Conservation (phyloP, 2,329 filamentous ascomycete species). For the Aspergillus aculeatinus region DNA sequence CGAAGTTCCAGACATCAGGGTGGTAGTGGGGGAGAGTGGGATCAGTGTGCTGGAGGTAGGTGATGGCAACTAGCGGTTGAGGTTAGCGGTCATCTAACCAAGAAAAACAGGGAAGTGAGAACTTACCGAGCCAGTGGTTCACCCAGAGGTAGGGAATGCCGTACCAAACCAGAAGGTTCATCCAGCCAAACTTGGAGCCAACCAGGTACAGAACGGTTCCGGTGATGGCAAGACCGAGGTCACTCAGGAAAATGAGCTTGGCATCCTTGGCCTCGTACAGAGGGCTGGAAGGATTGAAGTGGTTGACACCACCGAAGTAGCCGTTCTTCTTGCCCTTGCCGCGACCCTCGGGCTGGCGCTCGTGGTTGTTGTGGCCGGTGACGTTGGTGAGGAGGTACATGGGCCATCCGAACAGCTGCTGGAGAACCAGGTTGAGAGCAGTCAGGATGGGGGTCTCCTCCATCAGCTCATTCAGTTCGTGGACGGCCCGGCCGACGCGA, state of each 20-base stretch:
- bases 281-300: constrained; percentile 86
- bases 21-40: constrained; percentile 91
- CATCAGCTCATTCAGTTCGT: constrained; percentile 83
- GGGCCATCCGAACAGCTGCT: constrained; percentile 92
- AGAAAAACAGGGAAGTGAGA: constrained; percentile 1
- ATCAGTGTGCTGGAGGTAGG: constrained; percentile 96
- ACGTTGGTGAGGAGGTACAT: constrained; percentile 89
- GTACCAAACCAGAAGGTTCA: constrained; percentile 93
- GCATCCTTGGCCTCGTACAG: constrained; percentile 90
- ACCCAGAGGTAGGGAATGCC: constrained; percentile 94
- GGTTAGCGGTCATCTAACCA: constrained; percentile 15
- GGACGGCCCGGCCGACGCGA: constrained; percentile 69
- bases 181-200: constrained; percentile 74
- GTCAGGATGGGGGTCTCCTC: constrained; percentile 93
- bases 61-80: constrained; percentile 74
- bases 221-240: constrained; percentile 72
- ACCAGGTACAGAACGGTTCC: constrained; percentile 64
- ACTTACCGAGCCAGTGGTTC: constrained; percentile 96
- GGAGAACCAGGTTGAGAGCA: constrained; percentile 68
- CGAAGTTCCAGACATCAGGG: constrained; percentile 82
- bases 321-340: constrained; percentile 92
- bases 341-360: constrained; percentile 86
- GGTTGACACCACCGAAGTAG: constrained; percentile 77
- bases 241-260: constrained; percentile 80
- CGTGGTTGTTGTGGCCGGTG: constrained; percentile 93